These are phyloP conservation scores for Kluyveromyces siamensis DNA, from an alignment of 805 yeast genomes.

Conservation along the genomic window DNA sequence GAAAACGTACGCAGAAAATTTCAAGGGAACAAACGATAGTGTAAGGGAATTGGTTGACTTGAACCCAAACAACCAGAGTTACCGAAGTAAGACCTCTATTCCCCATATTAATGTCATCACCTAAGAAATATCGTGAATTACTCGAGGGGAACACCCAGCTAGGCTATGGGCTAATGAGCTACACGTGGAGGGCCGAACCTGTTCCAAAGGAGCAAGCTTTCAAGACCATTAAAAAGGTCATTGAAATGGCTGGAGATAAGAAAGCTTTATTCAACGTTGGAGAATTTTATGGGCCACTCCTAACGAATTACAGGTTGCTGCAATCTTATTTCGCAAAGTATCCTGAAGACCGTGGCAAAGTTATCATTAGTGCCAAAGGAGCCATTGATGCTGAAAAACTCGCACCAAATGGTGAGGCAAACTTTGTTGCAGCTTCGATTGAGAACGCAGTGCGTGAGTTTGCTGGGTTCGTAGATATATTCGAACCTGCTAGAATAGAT, in stretches of 20 bases:
- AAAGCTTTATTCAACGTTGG: slow-evolving; percentile 61
- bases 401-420: slow-evolving; percentile 43
- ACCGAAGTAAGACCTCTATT: no score
- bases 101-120: background rate
- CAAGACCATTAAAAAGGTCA: slow-evolving; percentile 43
- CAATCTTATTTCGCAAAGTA: slow-evolving; percentile 46
- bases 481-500: slow-evolving; percentile 69
- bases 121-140: background rate
- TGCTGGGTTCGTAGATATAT: slow-evolving; percentile 49
- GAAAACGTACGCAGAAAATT: no score
- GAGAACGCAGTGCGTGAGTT: slow-evolving; percentile 32
- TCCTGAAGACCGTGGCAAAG: slow-evolving; percentile 48
- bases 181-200: slow-evolving; percentile 61
- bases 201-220: slow-evolving; percentile 45
- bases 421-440: slow-evolving; percentile 39
- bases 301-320: slow-evolving; percentile 46
- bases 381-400: slow-evolving; percentile 33
- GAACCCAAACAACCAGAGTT: no score
- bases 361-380: slow-evolving; percentile 63
- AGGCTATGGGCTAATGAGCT: slow-evolving; percentile 78
- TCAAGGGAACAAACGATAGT: no score
- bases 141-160: slow-evolving; percentile 8
- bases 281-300: slow-evolving; percentile 62
- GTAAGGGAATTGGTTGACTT: no score
- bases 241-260: slow-evolving; percentile 31